Evolutionary conservation across 768 basidiomycete species (phyloP).

Genomic region (Psilocybe cubensis): DNA sequence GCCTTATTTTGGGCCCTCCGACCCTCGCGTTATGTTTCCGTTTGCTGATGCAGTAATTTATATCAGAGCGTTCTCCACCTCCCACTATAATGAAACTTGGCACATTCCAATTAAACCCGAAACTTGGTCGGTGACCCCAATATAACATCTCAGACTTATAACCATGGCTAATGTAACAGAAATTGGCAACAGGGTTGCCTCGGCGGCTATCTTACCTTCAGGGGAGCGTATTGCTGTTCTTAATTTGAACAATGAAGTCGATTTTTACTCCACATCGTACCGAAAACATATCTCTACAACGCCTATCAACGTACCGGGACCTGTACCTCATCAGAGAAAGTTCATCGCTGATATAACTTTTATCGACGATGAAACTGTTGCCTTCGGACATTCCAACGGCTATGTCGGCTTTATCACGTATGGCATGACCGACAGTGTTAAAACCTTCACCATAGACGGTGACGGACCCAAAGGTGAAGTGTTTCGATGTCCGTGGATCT

Average conservation of each 20-base stretch:
- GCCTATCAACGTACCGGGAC: neutral
- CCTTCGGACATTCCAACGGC: constrained; percentile 5
- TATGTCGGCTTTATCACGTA: neutral
- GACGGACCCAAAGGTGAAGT: neutral
- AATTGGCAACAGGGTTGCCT: constrained; percentile 4
- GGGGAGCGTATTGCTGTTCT: constrained; percentile 6
- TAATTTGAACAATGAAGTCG: constrained; percentile 1
- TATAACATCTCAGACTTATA: no score
- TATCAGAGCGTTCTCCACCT: neutral
- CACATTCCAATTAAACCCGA: neutral
- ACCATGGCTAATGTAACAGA: no score
- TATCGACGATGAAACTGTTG: constrained; percentile 12
- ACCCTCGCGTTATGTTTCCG: no score
- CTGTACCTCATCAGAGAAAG: neutral
- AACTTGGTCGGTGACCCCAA: no score
- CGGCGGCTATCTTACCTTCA: constrained; percentile 4
- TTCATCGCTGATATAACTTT: constrained; percentile 1
- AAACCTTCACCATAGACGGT: neutral
- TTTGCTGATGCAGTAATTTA: no score
- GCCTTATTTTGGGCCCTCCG: no score
- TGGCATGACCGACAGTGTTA: neutral
- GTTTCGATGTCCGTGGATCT: neutral
- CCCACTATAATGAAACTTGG: neutral
- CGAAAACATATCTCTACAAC: neutral
- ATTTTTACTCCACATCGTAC: constrained; percentile 6